A percentile compares a stretch with the other conserved stretches of the same genome.
Conservation (phyloP, 768 basidiomycete genomes). For the Kwoniella dejecticola region DNA sequence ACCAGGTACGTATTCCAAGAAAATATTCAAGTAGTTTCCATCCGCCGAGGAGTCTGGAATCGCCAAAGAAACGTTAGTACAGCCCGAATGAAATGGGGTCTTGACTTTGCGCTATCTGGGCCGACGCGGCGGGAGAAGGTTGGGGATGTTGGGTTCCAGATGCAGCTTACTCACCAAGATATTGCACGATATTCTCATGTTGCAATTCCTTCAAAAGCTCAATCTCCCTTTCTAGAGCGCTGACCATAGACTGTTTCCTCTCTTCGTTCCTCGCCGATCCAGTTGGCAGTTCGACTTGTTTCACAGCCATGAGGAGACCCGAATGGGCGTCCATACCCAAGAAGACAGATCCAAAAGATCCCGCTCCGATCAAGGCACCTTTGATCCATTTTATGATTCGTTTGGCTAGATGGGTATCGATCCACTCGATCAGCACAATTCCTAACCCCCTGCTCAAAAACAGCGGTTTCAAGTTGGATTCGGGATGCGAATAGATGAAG, state of each 20-base stretch:
- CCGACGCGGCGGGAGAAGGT: too few species aligned
- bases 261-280: slow-evolving; percentile 84
- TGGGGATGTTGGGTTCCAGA: too few species aligned
- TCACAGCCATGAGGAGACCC: slow-evolving; percentile 93
- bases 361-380: slow-evolving; percentile 90
- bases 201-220: slow-evolving; percentile 95
- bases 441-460: background rate
- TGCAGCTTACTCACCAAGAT: slow-evolving; percentile 89
- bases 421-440: background rate
- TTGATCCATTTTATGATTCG: slow-evolving; percentile 88
- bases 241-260: slow-evolving; percentile 89
- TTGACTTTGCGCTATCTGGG: too few species aligned
- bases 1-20: slow-evolving; percentile 94
- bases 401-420: slow-evolving; percentile 57
- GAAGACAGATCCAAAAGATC: slow-evolving; percentile 93
- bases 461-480: too few species aligned
- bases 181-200: slow-evolving; percentile 95
- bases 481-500: too few species aligned
- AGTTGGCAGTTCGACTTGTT: slow-evolving; percentile 90
- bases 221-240: slow-evolving; percentile 88
- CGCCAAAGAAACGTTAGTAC: background rate
- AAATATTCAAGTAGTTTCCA: slow-evolving; percentile 87
- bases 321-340: slow-evolving; percentile 91
- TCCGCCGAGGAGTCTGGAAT: slow-evolving; percentile 85
- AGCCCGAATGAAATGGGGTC: background rate